Conservation (phyloP, 2,329 filamentous ascomycete species). For the Pseudocercospora macadamiae region DNA sequence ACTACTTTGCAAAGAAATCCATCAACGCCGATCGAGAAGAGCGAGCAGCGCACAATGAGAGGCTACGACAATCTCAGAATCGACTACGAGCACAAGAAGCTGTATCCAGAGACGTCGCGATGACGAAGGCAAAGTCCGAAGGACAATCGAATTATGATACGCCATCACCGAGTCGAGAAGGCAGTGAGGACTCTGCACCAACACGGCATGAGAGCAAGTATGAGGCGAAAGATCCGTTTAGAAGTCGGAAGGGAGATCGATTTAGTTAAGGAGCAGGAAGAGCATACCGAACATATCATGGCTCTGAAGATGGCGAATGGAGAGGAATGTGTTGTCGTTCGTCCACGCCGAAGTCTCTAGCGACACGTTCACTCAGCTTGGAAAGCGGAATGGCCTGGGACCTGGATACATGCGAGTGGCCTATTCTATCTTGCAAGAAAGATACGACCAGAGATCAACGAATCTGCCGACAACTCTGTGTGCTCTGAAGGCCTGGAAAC, state of each 20-base stretch:
- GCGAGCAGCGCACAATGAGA: slow-evolving; percentile 71
- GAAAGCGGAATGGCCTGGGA: too few relatives aligned
- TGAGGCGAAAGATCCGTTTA: slow-evolving; percentile 75
- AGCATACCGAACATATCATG: too few relatives aligned
- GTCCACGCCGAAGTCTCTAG: too few relatives aligned
- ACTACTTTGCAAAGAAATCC: slow-evolving; percentile 91
- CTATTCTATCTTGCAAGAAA: too few relatives aligned
- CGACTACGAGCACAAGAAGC: slow-evolving; percentile 31
- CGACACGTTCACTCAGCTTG: too few relatives aligned
- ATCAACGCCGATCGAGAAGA: slow-evolving; percentile 87
- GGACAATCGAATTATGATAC: slow-evolving; percentile 24
- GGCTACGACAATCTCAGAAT: slow-evolving; percentile 46
- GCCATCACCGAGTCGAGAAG: slow-evolving; percentile 26
- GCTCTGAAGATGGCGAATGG: neutral
- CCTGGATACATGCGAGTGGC: too few relatives aligned
- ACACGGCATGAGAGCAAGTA: slow-evolving; percentile 87
- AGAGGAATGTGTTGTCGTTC: too few relatives aligned
- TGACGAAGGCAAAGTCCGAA: slow-evolving; percentile 6
- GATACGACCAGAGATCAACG: too few relatives aligned
- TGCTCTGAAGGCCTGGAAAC: too few relatives aligned
- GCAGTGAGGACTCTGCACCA: slow-evolving; percentile 71
- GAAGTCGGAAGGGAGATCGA: slow-evolving; percentile 80
- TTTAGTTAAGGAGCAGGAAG: slow-evolving; percentile 59
- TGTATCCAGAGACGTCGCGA: slow-evolving; percentile 17
- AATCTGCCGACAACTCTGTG: too few relatives aligned